Evolutionary conservation across 768 basidiomycete genomes (phyloP).

Genomic region (Auriculariales sp.): DNA sequence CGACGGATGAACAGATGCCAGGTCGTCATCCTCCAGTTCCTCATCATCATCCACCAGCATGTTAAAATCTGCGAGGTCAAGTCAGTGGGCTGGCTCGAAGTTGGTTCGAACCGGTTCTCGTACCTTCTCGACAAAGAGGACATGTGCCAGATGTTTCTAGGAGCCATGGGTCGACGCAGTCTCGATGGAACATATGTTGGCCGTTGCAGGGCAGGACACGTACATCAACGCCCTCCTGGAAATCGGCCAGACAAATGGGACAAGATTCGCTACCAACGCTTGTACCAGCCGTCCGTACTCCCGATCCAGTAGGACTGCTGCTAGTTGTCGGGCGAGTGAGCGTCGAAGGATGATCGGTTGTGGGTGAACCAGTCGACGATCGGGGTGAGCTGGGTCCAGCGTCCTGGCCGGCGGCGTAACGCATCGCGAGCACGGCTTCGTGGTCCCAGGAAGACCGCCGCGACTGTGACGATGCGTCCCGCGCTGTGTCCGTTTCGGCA

Average conservation of each 20-base stretch:
- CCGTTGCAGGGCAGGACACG: constrained; percentile 85
- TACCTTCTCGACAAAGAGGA: constrained; percentile 85
- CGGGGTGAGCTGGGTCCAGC: too few relatives aligned
- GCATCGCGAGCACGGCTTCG: too few relatives aligned
- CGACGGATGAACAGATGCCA: background rate
- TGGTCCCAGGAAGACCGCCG: background rate
- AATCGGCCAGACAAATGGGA: constrained; percentile 90
- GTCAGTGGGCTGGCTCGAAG: background rate
- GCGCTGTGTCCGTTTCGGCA: constrained; percentile 5
- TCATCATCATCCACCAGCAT: background rate
- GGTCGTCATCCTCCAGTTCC: background rate
- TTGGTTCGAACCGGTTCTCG: constrained; percentile 5
- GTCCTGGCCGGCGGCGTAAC: too few relatives aligned
- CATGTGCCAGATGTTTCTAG: constrained; percentile 81
- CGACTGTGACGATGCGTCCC: background rate
- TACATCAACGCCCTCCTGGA: constrained; percentile 85
- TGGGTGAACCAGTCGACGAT: too few relatives aligned
- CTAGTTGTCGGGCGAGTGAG: too few relatives aligned
- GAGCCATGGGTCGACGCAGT: constrained; percentile 88
- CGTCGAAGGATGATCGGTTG: too few relatives aligned
- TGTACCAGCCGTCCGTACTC: too few relatives aligned
- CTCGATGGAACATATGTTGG: constrained; percentile 78
- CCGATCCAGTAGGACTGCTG: too few relatives aligned
- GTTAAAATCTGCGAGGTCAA: background rate
- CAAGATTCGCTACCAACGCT: constrained; percentile 82